Percentiles rank a stretch among this genome's conserved stretches.
Evolutionary conservation across 1,284 basidiomycete genomes (phyloP).

Genomic region (Cutaneotrichosporon arboriforme): DNA sequence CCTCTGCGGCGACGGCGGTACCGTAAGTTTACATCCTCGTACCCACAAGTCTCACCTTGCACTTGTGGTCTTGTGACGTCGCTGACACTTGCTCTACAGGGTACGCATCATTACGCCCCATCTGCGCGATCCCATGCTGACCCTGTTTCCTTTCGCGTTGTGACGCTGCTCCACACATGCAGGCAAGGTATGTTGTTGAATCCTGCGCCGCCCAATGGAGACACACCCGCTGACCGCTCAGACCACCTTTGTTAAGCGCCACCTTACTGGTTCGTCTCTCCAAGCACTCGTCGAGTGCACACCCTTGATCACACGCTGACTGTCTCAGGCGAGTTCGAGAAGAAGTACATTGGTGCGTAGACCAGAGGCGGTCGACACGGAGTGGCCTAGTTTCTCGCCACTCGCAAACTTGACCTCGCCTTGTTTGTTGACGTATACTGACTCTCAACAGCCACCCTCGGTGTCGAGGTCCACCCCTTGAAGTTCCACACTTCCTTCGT

Average conservation of each 20-base stretch:
- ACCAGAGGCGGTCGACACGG: neutral
- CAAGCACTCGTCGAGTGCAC: neutral
- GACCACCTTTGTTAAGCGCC: slow-evolving; percentile 98
- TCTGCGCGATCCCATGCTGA: slow-evolving; percentile 3
- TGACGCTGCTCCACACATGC: neutral
- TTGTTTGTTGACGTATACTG: neutral
- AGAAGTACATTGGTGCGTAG: slow-evolving; percentile 93
- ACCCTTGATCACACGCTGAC: slow-evolving; percentile 4
- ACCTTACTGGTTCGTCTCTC: slow-evolving; percentile 70
- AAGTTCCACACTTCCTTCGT: slow-evolving; percentile 63
- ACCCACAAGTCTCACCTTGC: neutral
- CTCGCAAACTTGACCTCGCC: neutral
- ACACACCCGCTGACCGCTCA: slow-evolving; percentile 44
- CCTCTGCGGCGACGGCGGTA: slow-evolving; percentile 91
- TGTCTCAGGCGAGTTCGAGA: slow-evolving; percentile 82
- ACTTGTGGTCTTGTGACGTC: too few species aligned
- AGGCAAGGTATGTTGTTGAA: slow-evolving; percentile 26
- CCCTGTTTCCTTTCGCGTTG: neutral
- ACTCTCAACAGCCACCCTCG: slow-evolving; percentile 74
- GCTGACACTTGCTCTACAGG: slow-evolving; percentile 8
- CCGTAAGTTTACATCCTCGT: slow-evolving; percentile 56
- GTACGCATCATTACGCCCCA: slow-evolving; percentile 11
- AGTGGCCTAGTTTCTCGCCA: neutral
- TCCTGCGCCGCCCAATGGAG: too few species aligned
- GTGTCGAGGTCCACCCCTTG: slow-evolving; percentile 98